phyloP scores from a whole-genome alignment of 495 filamentous ascomycete species.

The Penicillium macrosclerotiorum region DNA sequence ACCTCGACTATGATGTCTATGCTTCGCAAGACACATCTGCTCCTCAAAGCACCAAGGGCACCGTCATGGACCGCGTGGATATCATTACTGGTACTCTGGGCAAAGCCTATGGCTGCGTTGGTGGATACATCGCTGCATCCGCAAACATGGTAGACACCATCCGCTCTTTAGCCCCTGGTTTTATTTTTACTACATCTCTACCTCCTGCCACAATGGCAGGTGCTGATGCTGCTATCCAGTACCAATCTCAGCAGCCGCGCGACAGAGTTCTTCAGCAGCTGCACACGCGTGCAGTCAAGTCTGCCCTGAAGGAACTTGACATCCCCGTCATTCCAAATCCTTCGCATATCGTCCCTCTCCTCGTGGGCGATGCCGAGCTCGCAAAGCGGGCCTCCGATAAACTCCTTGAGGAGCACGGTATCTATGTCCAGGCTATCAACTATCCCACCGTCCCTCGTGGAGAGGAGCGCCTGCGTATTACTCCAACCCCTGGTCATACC shows the following conservation, averaged over 20 bases:
- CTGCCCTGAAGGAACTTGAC: constrained; percentile 66
- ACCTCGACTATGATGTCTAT: constrained; percentile 81
- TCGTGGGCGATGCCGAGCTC: constrained; percentile 93
- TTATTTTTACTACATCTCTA: constrained; percentile 98
- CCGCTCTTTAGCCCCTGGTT: constrained; percentile 91
- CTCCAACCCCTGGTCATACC: constrained; percentile 89
- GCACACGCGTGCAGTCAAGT: constrained; percentile 90
- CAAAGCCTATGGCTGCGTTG: constrained; percentile 97
- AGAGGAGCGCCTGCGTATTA: constrained; percentile 92
- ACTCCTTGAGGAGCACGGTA: constrained; percentile 79
- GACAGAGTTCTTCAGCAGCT: constrained; percentile 91
- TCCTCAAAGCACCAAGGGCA: constrained; percentile 63
- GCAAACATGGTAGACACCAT: constrained; percentile 90
- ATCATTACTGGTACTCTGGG: constrained; percentile 97
- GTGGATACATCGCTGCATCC: constrained; percentile 93
- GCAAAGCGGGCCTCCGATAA: constrained; percentile 88
- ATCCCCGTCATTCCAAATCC: constrained; percentile 99
- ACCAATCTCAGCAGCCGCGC: constrained; percentile 75
- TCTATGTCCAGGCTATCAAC: constrained; percentile 99
- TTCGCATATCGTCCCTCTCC: constrained; percentile 88
- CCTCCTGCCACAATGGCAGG: constrained; percentile 97
- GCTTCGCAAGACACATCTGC: constrained; percentile 57
- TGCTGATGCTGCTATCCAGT: constrained; percentile 86
- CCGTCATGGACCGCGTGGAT: constrained; percentile 91
- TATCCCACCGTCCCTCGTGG: constrained; percentile 97